Conservation (phyloP, 1,284 basidiomycete species). For the Cutaneotrichosporon arboriforme region DNA sequence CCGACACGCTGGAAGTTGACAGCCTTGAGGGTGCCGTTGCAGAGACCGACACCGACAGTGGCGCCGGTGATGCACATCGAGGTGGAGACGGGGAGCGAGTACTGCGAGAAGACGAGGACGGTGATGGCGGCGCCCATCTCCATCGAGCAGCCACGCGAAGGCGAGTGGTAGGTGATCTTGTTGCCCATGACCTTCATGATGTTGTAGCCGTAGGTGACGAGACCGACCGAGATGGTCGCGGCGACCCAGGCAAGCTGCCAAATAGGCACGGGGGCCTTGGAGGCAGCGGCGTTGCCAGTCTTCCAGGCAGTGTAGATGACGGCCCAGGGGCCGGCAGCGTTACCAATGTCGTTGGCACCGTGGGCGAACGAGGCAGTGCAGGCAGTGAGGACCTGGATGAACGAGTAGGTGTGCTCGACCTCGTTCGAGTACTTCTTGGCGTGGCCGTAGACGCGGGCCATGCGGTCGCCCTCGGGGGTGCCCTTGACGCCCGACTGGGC, state of each 20-base stretch:
- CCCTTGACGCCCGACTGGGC: slow-evolving; percentile 43
- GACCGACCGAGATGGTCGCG: slow-evolving; percentile 46
- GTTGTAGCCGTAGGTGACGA: slow-evolving; percentile 49
- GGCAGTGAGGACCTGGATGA: slow-evolving; percentile 51
- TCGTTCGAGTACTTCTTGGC: slow-evolving; percentile 50
- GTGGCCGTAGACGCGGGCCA: slow-evolving; percentile 26
- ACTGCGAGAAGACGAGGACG: slow-evolving; percentile 50
- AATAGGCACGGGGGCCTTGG: slow-evolving; percentile 46
- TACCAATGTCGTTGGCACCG: slow-evolving; percentile 47
- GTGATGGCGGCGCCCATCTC: slow-evolving; percentile 50
- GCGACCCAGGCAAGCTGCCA: slow-evolving; percentile 50
- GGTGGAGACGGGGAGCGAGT: slow-evolving; percentile 47
- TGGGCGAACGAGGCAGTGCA: slow-evolving; percentile 52
- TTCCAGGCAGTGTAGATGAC: slow-evolving; percentile 47
- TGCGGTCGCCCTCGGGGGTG: slow-evolving; percentile 44
- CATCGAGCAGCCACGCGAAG: slow-evolving; percentile 51
- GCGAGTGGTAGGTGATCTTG: slow-evolving; percentile 51
- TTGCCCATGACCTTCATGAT: slow-evolving; percentile 50
- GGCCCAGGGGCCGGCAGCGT: slow-evolving; percentile 51
- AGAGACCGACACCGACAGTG: slow-evolving; percentile 50
- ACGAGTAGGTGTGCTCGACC: slow-evolving; percentile 51
- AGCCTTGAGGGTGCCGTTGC: slow-evolving; percentile 46
- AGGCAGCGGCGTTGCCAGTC: slow-evolving; percentile 33
- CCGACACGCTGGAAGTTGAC: slow-evolving; percentile 45
- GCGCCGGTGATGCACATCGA: slow-evolving; percentile 52